Evolutionary conservation across 2,329 filamentous ascomycete genomes (phyloP), one percentile per base, ranked within the genome.

Genomic region (Chaetomium sp.): DNA sequence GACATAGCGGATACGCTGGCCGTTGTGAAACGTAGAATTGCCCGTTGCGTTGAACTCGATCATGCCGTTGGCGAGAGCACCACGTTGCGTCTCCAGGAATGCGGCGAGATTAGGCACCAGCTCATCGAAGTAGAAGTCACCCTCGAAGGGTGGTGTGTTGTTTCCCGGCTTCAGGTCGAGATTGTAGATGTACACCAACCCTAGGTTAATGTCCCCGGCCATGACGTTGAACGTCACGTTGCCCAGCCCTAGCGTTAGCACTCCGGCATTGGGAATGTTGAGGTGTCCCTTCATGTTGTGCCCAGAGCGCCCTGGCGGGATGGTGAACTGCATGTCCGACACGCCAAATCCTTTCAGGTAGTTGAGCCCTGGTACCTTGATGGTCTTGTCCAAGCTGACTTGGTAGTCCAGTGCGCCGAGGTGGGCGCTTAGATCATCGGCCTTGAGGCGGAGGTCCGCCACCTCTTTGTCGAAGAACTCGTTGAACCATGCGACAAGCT

Each of bases 201-300:
- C 81, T 7, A 83, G 67, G 9, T 71, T 72, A 10, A 79, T 64
- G n/a, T 78, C 73, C 3, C 78, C 79, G 0, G 76, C 77, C 60
- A 76, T 70, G 21, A 83, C 60, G 51, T 81, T 79, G 19, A 82
- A 75, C 0, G 78, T 79, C n/a, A 83, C 57, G 68, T 83, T 79
- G 12, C 81, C 81, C 3, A 81, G 73, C 0, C 76, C 78, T 6
- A 83, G 77, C 1, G 76, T 76, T 2, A 83, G 72, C 0, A 76
- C 71, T 2, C 80, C 80, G 38, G 74, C 72, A 67, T 83, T 83
- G 1, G 81, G 81, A 19, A 84, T 69, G 51, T 75, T 79, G 9
- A 82, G 72, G 1, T 73, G 72, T 1, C 80, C 81, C 29, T 73
- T 74, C 61, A 83, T 70, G 67, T 82, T 82, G 57, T 74, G 75